phyloP scores from a whole-genome alignment of 805 yeast species.

The Candida vaughaniae region DNA sequence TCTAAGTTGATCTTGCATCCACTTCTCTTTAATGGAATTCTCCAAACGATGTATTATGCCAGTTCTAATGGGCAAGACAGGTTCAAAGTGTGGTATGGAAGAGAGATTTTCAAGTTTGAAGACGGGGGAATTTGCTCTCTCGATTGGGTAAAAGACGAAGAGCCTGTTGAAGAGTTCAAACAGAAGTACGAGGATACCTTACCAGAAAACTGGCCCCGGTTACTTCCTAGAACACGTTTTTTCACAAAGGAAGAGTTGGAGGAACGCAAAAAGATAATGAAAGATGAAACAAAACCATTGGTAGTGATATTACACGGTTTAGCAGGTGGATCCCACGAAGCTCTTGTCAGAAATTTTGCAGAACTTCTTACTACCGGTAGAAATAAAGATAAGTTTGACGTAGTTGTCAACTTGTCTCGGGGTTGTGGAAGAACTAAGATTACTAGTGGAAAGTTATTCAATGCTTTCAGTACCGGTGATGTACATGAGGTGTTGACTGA shows the following conservation, averaged over 20 bases:
- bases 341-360: slow-evolving; percentile 64
- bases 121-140: slow-evolving; percentile 76
- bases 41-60: slow-evolving; percentile 75
- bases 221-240: slow-evolving; percentile 56
- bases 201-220: slow-evolving; percentile 34
- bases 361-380: slow-evolving; percentile 32
- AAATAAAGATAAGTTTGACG: slow-evolving; percentile 49
- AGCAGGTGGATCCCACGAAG: slow-evolving; percentile 84
- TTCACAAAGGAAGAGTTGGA: slow-evolving; percentile 47
- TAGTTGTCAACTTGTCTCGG: slow-evolving; percentile 67
- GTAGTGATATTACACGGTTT: slow-evolving; percentile 71
- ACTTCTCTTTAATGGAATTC: slow-evolving; percentile 62
- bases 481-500: slow-evolving; percentile 54
- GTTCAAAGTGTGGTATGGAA: slow-evolving; percentile 68
- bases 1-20: slow-evolving; percentile 58
- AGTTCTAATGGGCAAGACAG: slow-evolving; percentile 48
- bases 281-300: slow-evolving; percentile 46
- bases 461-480: slow-evolving; percentile 73
- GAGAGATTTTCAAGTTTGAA: slow-evolving; percentile 54
- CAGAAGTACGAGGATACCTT: slow-evolving; percentile 26
- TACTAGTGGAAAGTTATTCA: slow-evolving; percentile 68
- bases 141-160: slow-evolving; percentile 52
- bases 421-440: slow-evolving; percentile 74
- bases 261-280: slow-evolving; percentile 8
- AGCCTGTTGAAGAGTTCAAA: slow-evolving; percentile 24